Base-by-base conservation (phyloP, 371 early-diverging fungal species). In the Caulochytrium protostelioides region DNA sequence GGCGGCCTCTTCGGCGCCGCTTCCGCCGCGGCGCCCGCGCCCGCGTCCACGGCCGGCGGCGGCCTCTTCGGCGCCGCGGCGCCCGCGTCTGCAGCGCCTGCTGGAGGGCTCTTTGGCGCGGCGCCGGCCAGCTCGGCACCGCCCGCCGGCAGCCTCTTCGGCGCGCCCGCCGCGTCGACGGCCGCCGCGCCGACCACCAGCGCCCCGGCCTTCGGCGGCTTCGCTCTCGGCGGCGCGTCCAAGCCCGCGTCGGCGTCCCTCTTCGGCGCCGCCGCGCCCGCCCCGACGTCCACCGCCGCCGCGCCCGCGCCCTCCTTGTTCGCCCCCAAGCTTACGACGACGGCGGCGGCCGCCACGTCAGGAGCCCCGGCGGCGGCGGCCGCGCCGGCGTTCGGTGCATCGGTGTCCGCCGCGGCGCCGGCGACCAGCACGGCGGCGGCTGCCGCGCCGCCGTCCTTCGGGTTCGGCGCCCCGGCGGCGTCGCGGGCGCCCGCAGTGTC, bases 131-230 rank as follows among this genome's bases (percentile, higher is more conserved):
- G n/a, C n/a, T n/a, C n/a, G n/a, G n/a, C n/a, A n/a, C n/a, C n/a
- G n/a, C n/a, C n/a, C n/a, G n/a, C n/a, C n/a, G n/a, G n/a, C n/a
- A n/a, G n/a, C n/a, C n/a, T n/a, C n/a, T n/a, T n/a, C n/a, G n/a
- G n/a, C n/a, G n/a, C n/a, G n/a, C n/a, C n/a, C n/a, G n/a, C n/a
- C n/a, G n/a, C n/a, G n/a, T n/a, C n/a, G n/a, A 32, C 19, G 8
- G 7, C 33, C 6, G 43, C 39, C 0, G 17, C 41, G 0, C 41
- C 41, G 25, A 40, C 42, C 16, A 50, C 39, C 5, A 31, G 30
- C 1, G 43, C 44, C 26, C 38, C 52, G 1, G 52, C 50, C 0
- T 16, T 49, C 22, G 45, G 50, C 22, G 39, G 43, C 4, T 46
- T 47, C 39, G 38, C 21, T n/a, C n/a, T n/a, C n/a, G n/a, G n/a